A percentile compares a stretch with the other conserved stretches of the same genome.
phyloP scores from a whole-genome alignment of 352 stramenopile species.

The Phytophthora colocasiae region DNA sequence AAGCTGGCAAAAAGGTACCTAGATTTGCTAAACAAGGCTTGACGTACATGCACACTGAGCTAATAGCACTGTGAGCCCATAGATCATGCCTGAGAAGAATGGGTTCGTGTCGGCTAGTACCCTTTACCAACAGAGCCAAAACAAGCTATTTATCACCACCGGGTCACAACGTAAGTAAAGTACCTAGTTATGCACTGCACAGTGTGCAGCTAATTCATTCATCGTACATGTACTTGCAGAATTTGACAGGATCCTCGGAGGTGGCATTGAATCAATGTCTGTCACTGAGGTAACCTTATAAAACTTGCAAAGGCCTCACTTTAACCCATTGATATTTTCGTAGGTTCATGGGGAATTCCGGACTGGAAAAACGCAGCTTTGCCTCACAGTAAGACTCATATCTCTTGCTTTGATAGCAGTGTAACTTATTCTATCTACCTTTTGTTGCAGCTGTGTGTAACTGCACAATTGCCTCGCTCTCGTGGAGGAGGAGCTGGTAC shows the following conservation, averaged over 20 bases:
- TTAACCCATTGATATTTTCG: neutral
- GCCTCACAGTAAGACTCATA: slow-evolving; percentile 77
- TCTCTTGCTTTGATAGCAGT: neutral
- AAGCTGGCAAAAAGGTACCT: slow-evolving; percentile 76
- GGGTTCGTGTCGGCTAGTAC: slow-evolving; percentile 77
- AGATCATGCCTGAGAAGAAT: slow-evolving; percentile 79
- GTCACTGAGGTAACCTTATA: slow-evolving; percentile 83
- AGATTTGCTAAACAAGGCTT: neutral
- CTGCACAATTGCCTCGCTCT: slow-evolving; percentile 85
- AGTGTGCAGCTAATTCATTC: no score
- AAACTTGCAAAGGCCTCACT: neutral
- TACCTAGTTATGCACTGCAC: no score
- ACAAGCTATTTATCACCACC: slow-evolving; percentile 81
- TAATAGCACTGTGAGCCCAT: neutral
- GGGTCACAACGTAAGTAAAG: slow-evolving; percentile 64
- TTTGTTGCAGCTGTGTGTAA: slow-evolving; percentile 67
- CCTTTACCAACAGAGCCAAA: slow-evolving; percentile 74
- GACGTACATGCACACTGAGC: neutral
- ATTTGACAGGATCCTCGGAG: slow-evolving; percentile 87
- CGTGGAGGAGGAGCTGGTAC: slow-evolving; percentile 83
- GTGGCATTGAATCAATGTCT: slow-evolving; percentile 90
- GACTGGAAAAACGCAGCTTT: slow-evolving; percentile 95
- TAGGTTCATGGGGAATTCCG: slow-evolving; percentile 94
- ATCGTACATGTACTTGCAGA: slow-evolving; percentile 38
- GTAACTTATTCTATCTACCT: neutral